Evolutionary conservation across 352 stramenopile genomes (phyloP).

Genomic region (Phytophthora foliorum): DNA sequence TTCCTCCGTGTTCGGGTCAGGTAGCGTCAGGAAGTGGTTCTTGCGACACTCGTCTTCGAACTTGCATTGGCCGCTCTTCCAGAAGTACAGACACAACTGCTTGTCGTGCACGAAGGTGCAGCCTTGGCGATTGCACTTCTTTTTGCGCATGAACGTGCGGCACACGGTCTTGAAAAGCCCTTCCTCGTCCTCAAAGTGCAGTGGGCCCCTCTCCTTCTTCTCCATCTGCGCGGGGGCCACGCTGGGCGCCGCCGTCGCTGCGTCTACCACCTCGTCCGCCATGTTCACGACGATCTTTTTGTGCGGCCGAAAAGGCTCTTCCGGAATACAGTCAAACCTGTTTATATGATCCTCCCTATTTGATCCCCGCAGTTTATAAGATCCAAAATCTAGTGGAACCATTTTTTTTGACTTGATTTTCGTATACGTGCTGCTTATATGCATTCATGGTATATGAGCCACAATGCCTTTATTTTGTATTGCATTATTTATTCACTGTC

Average conservation of each 20-base stretch:
- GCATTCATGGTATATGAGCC: no score
- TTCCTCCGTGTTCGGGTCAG: conserved; percentile 15
- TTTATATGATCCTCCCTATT: no score
- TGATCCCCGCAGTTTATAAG: no score
- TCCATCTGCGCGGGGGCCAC: conserved; percentile 8
- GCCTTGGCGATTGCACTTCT: conserved; percentile 38
- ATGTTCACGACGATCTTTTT: conserved; percentile 22
- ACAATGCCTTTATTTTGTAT: no score
- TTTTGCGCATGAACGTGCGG: conserved; percentile 57
- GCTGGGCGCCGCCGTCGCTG: conserved; percentile 2
- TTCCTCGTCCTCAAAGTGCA: conserved; percentile 62
- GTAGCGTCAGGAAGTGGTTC: conserved; percentile 65
- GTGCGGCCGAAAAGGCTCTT: neutral
- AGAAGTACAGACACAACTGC: conserved; percentile 59
- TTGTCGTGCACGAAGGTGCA: conserved; percentile 70
- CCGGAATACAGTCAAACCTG: no score
- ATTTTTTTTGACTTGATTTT: no score
- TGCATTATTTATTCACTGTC: no score
- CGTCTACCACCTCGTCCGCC: conserved; percentile 15
- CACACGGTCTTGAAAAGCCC: conserved; percentile 73
- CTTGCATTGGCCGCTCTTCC: conserved; percentile 60
- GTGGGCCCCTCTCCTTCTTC: conserved; percentile 25
- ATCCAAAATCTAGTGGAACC: no score
- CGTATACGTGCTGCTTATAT: no score
- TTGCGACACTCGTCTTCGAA: conserved; percentile 59